Percentiles rank a stretch among this genome's conserved stretches.
phyloP scores from a whole-genome alignment of 1,284 basidiomycete species.

The Irpex rosettiformis region DNA sequence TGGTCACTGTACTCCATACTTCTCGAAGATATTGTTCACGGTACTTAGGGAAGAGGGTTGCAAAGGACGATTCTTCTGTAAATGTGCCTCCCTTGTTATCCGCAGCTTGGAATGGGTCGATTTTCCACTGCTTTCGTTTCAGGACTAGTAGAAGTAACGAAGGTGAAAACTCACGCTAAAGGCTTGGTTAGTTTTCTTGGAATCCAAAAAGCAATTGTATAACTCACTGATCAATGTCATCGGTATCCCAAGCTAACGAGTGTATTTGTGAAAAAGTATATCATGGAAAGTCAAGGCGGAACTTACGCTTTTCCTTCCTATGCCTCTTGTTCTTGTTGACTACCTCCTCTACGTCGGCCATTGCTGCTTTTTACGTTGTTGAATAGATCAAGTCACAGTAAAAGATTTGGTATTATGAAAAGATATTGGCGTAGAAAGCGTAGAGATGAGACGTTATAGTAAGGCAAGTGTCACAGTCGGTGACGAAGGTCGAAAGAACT shows the following conservation, averaged over 20 bases:
- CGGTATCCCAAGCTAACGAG: constrained; percentile 90
- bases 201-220: background rate
- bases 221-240: constrained; percentile 95
- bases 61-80: constrained; percentile 95
- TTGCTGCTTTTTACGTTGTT: constrained; percentile 21
- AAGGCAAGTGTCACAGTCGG: too few relatives aligned
- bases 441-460: too few relatives aligned
- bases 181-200: background rate
- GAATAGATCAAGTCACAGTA: background rate
- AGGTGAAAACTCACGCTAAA: background rate
- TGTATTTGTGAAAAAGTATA: background rate
- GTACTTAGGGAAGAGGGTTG: constrained; percentile 98
- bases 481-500: background rate
- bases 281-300: background rate
- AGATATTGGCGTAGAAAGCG: too few relatives aligned
- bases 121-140: constrained; percentile 68
- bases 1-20: constrained; percentile 93
- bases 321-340: constrained; percentile 85
- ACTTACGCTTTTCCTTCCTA: constrained; percentile 88
- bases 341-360: constrained; percentile 42
- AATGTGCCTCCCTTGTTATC: constrained; percentile 86
- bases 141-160: background rate
- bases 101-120: constrained; percentile 71
- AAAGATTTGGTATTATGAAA: too few relatives aligned
- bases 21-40: constrained; percentile 95